phyloP scores from a whole-genome alignment of 768 basidiomycete genomes.

The Strobilomyces echinocephalus region DNA sequence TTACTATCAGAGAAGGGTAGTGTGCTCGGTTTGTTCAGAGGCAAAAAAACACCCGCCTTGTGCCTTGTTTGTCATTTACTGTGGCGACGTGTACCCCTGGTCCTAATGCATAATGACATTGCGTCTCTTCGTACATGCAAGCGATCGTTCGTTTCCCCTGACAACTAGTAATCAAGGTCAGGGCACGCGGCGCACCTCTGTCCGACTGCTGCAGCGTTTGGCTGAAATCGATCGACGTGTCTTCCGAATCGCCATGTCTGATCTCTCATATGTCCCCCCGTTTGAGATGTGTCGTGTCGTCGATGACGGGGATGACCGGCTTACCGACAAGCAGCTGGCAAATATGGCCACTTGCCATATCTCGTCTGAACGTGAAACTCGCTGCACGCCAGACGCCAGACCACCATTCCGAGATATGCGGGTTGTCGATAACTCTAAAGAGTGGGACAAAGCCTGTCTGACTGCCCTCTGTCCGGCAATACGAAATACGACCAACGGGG shows the following conservation, averaged over 20 bases:
- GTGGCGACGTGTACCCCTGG: too few species aligned
- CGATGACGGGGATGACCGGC: not conserved
- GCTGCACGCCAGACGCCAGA: not conserved
- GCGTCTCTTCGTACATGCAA: not conserved
- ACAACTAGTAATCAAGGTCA: not conserved
- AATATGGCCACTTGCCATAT: not conserved
- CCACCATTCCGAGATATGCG: not conserved
- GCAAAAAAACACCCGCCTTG: too few species aligned
- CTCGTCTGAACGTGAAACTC: conserved; percentile 16
- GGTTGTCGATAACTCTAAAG: not conserved
- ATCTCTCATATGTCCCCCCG: not conserved
- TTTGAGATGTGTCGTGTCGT: conserved; percentile 7
- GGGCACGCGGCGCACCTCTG: not conserved
- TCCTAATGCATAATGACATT: too few species aligned
- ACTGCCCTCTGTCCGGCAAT: too few species aligned
- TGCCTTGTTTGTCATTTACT: too few species aligned
- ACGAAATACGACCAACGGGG: too few species aligned
- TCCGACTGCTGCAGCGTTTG: not conserved
- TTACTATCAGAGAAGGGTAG: too few species aligned
- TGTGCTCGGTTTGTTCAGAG: too few species aligned
- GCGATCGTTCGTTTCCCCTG: not conserved
- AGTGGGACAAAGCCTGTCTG: not conserved
- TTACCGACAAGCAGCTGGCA: not conserved
- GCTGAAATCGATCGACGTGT: conserved; percentile 1
- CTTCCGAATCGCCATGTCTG: conserved; percentile 6